Conservation (phyloP, 805 yeast species). For the Scheffersomyces lignosus region DNA sequence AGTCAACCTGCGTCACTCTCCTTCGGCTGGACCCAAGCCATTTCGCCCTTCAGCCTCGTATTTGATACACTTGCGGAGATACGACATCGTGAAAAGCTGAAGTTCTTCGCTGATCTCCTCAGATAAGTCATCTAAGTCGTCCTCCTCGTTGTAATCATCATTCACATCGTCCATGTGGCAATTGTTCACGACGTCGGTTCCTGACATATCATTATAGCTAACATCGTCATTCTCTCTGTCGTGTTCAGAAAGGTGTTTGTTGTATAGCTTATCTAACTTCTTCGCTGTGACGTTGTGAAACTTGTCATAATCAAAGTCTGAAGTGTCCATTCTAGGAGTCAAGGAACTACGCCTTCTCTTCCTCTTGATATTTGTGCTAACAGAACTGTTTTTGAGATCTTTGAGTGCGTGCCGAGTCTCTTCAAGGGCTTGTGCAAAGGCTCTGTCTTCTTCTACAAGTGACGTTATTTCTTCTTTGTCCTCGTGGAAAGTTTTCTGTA, state of each 20-base stretch:
- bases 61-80: slow-evolving; percentile 30
- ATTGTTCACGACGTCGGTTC: background rate
- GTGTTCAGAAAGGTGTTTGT: slow-evolving; percentile 3
- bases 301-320: slow-evolving; percentile 26
- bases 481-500: slow-evolving; percentile 40
- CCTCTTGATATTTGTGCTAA: slow-evolving; percentile 6
- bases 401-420: slow-evolving; percentile 21
- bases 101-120: slow-evolving; percentile 25
- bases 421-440: slow-evolving; percentile 22
- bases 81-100: slow-evolving; percentile 23
- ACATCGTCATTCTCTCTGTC: slow-evolving; percentile 1
- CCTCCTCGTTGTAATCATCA: slow-evolving; percentile 8
- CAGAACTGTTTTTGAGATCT: slow-evolving; percentile 7
- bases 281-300: slow-evolving; percentile 20
- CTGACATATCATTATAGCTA: slow-evolving; percentile 1
- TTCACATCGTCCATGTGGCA: slow-evolving; percentile 6
- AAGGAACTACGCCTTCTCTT: slow-evolving; percentile 2
- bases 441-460: slow-evolving; percentile 34
- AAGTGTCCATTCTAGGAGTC: slow-evolving; percentile 1
- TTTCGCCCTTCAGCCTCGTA: slow-evolving; percentile 12
- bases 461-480: slow-evolving; percentile 40
- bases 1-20: no score
- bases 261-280: slow-evolving; percentile 22
- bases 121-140: slow-evolving; percentile 11
- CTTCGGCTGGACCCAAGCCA: no score